These are phyloP conservation scores for Tilletia horrida DNA, from an alignment of 1,284 basidiomycete species.

Conservation along the genomic window DNA sequence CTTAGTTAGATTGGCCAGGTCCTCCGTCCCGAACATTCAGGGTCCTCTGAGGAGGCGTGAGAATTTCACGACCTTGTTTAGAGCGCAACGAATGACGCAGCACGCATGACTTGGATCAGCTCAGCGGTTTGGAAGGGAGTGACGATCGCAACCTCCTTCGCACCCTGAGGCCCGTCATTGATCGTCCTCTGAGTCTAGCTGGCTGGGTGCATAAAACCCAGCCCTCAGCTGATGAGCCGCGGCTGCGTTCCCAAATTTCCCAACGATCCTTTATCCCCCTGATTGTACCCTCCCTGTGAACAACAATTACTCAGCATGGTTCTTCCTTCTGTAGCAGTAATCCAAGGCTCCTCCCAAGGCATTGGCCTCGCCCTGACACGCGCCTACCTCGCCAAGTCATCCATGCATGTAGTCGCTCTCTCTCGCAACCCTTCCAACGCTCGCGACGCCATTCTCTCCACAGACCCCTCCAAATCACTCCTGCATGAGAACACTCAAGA, in stretches of 20 bases:
- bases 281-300: too few relatives aligned
- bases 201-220: too few relatives aligned
- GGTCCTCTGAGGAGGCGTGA: not conserved
- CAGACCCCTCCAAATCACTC: conserved; percentile 11
- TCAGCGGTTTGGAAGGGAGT: not conserved
- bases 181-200: too few relatives aligned
- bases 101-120: not conserved
- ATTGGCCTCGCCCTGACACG: conserved; percentile 41
- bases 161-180: too few relatives aligned
- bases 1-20: too few relatives aligned
- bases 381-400: conserved; percentile 54
- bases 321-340: conserved; percentile 38
- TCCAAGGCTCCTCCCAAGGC: conserved; percentile 37
- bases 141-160: too few relatives aligned
- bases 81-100: too few relatives aligned
- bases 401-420: conserved; percentile 58
- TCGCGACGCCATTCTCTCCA: conserved; percentile 48
- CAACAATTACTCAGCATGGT: conserved; percentile 12
- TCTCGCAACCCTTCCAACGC: conserved; percentile 53
- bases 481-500: conserved; percentile 15
- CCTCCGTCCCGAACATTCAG: too few relatives aligned
- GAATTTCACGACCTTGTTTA: not conserved
- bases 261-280: too few relatives aligned
- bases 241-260: not conserved
- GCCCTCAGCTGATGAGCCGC: too few relatives aligned